Percentiles rank a stretch among this genome's conserved stretches.
These are phyloP conservation scores for Botrytis pseudocinerea DNA, from an alignment of 2,329 filamentous ascomycete genomes.

Conservation along the genomic window DNA sequence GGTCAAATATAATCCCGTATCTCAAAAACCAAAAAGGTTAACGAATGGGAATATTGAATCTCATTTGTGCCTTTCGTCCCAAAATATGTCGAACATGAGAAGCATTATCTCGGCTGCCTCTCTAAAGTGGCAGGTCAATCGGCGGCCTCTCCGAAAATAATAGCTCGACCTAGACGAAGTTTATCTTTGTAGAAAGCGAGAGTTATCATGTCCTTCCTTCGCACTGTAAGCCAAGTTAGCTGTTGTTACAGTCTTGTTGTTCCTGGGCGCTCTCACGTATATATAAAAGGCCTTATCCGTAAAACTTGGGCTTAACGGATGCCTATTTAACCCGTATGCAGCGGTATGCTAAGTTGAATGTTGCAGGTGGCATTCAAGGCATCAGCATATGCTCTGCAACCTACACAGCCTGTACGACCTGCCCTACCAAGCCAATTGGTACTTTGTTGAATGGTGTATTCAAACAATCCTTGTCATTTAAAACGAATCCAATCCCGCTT, in stretches of 20 bases:
- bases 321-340: conserved; percentile 11
- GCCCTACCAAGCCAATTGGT: background rate
- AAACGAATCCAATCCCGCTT: conserved; percentile 4
- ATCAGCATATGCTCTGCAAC: conserved; percentile 14
- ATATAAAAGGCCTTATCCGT: background rate
- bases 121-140: background rate
- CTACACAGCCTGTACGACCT: conserved; percentile 5
- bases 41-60: background rate
- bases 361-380: conserved; percentile 17
- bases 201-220: background rate
- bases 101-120: background rate
- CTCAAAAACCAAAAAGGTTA: background rate
- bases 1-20: background rate
- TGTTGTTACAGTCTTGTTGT: background rate
- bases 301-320: conserved; percentile 5
- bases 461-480: background rate
- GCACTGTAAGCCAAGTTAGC: background rate
- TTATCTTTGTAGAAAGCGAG: background rate
- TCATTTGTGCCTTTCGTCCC: background rate
- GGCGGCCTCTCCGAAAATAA: conserved; percentile 7
- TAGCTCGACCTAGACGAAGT: background rate
- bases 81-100: background rate
- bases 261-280: background rate
- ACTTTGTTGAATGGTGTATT: background rate
- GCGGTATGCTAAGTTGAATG: background rate